Base-by-base conservation (phyloP, 306 rosid species). In the Quillaja saponaria region DNA sequence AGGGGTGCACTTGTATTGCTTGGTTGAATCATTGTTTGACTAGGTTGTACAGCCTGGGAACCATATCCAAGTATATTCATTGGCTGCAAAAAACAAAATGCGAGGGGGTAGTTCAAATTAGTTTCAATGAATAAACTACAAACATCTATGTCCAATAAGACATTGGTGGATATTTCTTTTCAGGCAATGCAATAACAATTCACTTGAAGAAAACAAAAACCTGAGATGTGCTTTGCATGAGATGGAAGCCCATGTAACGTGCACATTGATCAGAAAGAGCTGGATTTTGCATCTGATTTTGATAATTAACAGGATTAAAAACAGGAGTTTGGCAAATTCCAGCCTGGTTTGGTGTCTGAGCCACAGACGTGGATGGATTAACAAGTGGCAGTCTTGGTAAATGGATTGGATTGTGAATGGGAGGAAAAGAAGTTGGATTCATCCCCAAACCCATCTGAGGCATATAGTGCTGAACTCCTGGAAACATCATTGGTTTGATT, bases 401-500 rank as follows among this genome's bases (percentile, higher is more conserved):
- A 54, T 73, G 88, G 86, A 82, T 74, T 3, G 78, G 55, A 61
- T 76, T 76, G 55, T 66, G 97, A 33, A 82, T 45, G 5, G 77
- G 61, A 64, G 90, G 90, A 75, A 87, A 63, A 58, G 77, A 59
- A 52, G 89, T 75, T 34, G 90, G 42, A 34, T 69, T 77, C 78
- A 84, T 76, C 60, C 88, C 81, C 69, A 86, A 78, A 15, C 75
- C 78, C 87, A 84, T 76, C 61, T 76, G 82, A 45, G 95, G 45
- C 77, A 86, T 70, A 55, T 59, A 90, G 49, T 84, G 81, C 68
- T 84, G 96, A 42, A 81, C 60, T 35, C 91, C 86, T 1, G 91
- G 95, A 73, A 84, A 82, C 97, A 90, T 77, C 78, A 90, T 37
- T 13, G 95, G 95, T 20, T 84, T 50, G 87, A 86, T 82, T 41